Evolutionary conservation across 306 rosid genomes (phyloP), one percentile per base, ranked within the genome.

Genomic region (Corylus heterophylla): DNA sequence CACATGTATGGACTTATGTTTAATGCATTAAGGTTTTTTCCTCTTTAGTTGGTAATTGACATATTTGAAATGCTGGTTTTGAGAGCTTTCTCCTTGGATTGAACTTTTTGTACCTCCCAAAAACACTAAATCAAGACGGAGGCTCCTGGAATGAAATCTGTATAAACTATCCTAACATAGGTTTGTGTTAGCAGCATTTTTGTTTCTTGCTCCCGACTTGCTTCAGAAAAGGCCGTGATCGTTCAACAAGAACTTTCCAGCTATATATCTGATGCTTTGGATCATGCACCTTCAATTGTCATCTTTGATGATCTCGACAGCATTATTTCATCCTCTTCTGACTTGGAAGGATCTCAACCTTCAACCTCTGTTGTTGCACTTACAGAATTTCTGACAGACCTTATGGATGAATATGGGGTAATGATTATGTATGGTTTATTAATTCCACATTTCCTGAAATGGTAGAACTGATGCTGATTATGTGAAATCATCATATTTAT

Each of bases 351-450:
- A 71, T 88, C 92, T 85, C 97, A 91, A 75, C 82, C 86, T 12
- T 79, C 94, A 70, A 79, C 76, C 14, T 79, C 91, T 61, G 86
- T 82, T 78, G 76, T 88, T 85, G 97, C 94, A 71, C 91, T 94
- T 11, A 31, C 89, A 22, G 90, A 88, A 82, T 89, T 87, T 91
- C 88, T 94, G 64, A 85, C 71, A 37, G 97, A 94, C 81, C 79
- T 94, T 78, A 81, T 94, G 58, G 98, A 94, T 89, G 98, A 92
- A 87, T 91, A 87, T 83, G 88, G 87, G 92, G 98, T 94, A 90
- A 77, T 70, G 83, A 76, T 29, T 66, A n/a, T 49, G 66, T 69
- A 71, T 27, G 62, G 56, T 63, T 61, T 68, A 42, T 66, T 69
- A 47, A 25, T 22, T 73, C 31, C 55, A 50, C 8, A 49, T 83